These are phyloP conservation scores for Francoa sonchifolia DNA, from an alignment of 441 rosid genomes.

Conservation along the genomic window DNA sequence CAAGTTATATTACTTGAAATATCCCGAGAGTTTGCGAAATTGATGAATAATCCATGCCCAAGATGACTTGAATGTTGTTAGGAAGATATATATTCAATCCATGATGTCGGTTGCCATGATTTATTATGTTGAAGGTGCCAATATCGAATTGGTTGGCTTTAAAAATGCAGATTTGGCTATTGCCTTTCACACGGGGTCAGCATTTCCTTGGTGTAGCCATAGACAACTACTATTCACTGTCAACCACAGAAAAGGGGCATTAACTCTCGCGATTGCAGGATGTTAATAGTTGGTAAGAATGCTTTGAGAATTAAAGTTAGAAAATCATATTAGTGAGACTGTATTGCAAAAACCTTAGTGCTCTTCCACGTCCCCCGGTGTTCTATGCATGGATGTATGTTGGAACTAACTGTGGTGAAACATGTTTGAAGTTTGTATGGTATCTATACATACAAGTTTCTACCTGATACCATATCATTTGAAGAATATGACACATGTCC, in stretches of 20 bases:
- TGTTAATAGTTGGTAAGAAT: slow-evolving; percentile 92
- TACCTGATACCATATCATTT: too few species aligned
- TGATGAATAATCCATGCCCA: slow-evolving; percentile 27
- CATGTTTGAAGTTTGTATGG: slow-evolving; percentile 16
- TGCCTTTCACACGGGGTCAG: slow-evolving; percentile 72
- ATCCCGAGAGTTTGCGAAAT: slow-evolving; percentile 16
- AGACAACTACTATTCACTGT: slow-evolving; percentile 61
- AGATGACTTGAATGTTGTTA: slow-evolving; percentile 34
- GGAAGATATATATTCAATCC: slow-evolving; percentile 56
- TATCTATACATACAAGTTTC: too few species aligned
- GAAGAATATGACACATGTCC: too few species aligned
- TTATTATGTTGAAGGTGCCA: slow-evolving; percentile 72
- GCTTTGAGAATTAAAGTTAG: slow-evolving; percentile 53
- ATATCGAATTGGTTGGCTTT: slow-evolving; percentile 95
- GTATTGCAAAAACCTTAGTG: slow-evolving; percentile 29
- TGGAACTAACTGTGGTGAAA: slow-evolving; percentile 27
- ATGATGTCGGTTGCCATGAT: slow-evolving; percentile 77
- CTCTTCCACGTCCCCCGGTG: slow-evolving; percentile 22
- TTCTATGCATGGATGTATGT: slow-evolving; percentile 30
- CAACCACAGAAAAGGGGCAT: slow-evolving; percentile 84
- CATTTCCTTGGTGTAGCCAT: slow-evolving; percentile 97
- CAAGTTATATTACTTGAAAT: slow-evolving; percentile 19
- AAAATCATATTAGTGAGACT: slow-evolving; percentile 49
- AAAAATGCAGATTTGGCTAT: slow-evolving; percentile 93
- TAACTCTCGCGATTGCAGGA: slow-evolving; percentile 60